phyloP scores from a whole-genome alignment of 2,329 filamentous ascomycete species.

The Diaporthe velutina region DNA sequence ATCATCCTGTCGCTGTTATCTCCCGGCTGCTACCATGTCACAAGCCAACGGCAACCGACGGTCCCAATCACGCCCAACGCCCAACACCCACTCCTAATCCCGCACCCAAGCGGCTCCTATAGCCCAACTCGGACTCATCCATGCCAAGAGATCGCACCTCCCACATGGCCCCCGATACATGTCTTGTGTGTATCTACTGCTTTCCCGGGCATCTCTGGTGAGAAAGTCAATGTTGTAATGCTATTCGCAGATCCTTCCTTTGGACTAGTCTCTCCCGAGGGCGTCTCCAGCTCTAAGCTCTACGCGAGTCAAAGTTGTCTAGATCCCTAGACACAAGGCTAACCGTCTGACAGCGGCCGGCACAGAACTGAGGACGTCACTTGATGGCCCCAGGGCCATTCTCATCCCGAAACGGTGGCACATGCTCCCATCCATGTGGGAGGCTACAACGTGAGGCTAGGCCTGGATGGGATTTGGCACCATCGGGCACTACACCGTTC shows the following conservation, averaged over 20 bases:
- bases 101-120: not conserved
- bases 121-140: not conserved
- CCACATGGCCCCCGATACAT: not conserved
- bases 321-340: not conserved
- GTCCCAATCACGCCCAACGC: not conserved
- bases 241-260: not conserved
- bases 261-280: not conserved
- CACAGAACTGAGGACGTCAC: not conserved
- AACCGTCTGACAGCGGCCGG: not conserved
- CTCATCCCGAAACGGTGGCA: slow-evolving; percentile 7
- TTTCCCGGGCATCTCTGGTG: not conserved
- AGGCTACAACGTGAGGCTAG: slow-evolving; percentile 31
- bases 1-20: not conserved
- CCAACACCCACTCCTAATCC: not conserved
- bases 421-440: slow-evolving; percentile 9
- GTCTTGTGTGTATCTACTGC: not conserved
- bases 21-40: slow-evolving; percentile 2
- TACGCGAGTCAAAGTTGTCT: not conserved
- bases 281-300: too few relatives aligned
- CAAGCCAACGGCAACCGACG: not conserved
- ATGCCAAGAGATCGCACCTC: not conserved
- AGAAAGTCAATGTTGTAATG: not conserved
- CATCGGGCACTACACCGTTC: slow-evolving; percentile 33
- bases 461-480: slow-evolving; percentile 22
- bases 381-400: not conserved